Base-by-base conservation (phyloP, 2,329 filamentous ascomycete genomes). In the Neoarthrinium moseri region DNA sequence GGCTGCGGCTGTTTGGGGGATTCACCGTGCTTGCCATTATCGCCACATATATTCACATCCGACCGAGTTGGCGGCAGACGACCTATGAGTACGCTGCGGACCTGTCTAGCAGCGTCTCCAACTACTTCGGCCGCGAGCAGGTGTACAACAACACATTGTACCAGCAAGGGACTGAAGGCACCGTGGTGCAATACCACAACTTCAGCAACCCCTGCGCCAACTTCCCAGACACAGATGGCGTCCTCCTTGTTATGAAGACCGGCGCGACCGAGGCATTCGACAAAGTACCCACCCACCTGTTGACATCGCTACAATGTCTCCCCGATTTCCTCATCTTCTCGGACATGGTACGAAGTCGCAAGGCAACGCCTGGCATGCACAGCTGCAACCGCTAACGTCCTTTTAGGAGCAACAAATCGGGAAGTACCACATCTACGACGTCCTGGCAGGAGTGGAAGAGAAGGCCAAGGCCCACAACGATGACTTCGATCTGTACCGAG, bases 281-380 rank as follows among this genome's bases (percentile, higher is more conserved):
- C 23, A 74, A 71, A 36, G 59, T 83, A 3, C 76, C 78, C 2
- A 77, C 73, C 4, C 78, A 81, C 53, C 65, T 81, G 18, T 63
- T 78, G 55, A 80, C 78, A 5, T 69, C 69, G 1, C 66, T 80
- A 8, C 68, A 67, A 41, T 81, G 78, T 51, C 55, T 75, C 7
- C 63, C 68, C 39, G 68, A 80, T 40, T 76, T 73, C 45, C 67
- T 81, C 42, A 66, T 83, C 55, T 87, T 81, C 60, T 77, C 75
- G 30, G 81, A 86, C 51, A 66, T 83, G 46, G 62, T 65, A 52
- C 22, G 56, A 24, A 39, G 36, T 21, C 15, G 11, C 21, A 24
- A 15, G 32, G 43, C 47, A 50, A 51, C 12, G 47, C 48, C 44
- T 50, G 46, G 22, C 22, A 17, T 45, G 6, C 26, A 29, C 18